A percentile compares a stretch with the other conserved stretches of the same genome.
Evolutionary conservation across 2,329 filamentous ascomycete species (phyloP).

Genomic region (Penicillium sp.): DNA sequence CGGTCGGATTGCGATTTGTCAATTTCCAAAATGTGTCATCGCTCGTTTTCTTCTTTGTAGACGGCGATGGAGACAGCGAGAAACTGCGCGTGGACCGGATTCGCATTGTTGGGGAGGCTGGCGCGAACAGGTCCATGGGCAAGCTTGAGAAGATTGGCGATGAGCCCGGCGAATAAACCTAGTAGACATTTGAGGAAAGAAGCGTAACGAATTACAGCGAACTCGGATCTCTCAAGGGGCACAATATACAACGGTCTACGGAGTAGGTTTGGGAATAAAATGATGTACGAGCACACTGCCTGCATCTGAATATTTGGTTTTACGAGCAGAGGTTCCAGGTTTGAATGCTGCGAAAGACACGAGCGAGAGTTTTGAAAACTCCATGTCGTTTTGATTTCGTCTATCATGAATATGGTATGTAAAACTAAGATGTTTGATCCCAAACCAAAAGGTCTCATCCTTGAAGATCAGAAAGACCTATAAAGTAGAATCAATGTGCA

Average conservation of each 20-base stretch:
- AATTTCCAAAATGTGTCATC: conserved; percentile 95
- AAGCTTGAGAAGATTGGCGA: conserved; percentile 94
- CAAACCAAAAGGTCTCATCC: conserved; percentile 51
- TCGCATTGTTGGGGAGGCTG: conserved; percentile 78
- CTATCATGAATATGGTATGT: not conserved
- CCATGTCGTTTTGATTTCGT: not conserved
- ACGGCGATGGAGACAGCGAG: conserved; percentile 80
- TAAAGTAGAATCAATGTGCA: conserved; percentile 66
- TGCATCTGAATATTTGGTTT: too few species aligned
- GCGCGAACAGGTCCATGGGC: conserved; percentile 89
- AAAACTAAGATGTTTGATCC: conserved; percentile 57
- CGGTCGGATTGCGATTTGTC: conserved; percentile 78
- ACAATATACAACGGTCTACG: too few species aligned
- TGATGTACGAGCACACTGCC: not conserved
- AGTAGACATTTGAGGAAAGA: conserved; percentile 19
- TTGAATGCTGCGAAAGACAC: too few species aligned
- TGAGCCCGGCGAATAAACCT: conserved; percentile 61
- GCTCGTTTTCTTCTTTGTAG: conserved; percentile 83
- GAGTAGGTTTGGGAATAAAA: not conserved
- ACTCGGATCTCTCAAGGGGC: not conserved
- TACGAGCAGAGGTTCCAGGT: too few species aligned
- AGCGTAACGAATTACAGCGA: conserved; percentile 26
- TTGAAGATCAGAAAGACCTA: conserved; percentile 47
- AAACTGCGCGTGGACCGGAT: conserved; percentile 71
- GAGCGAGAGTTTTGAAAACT: too few species aligned